A percentile compares a stretch with the other conserved stretches of the same genome.
phyloP scores from a whole-genome alignment of 148 eudicot genomes.

The Cornus kousa region DNA sequence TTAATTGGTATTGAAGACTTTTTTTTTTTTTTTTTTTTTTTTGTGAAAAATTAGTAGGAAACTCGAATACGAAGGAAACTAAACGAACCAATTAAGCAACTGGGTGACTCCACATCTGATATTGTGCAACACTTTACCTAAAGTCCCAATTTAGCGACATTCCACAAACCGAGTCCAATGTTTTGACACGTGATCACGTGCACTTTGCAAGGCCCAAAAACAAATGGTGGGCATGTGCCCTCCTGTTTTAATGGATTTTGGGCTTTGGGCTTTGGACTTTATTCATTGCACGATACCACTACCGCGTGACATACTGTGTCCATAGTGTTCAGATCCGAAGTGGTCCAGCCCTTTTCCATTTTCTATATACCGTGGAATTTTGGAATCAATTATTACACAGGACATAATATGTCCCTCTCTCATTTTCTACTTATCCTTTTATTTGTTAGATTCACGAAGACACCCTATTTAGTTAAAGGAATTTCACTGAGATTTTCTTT shows the following conservation, averaged over 20 bases:
- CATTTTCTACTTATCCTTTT: background rate
- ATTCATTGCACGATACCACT: constrained; percentile 11
- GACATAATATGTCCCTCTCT: background rate
- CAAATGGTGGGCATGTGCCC: constrained; percentile 30
- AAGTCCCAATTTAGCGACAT: background rate
- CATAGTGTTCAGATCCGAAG: no score
- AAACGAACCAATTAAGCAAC: no score
- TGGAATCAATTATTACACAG: no score
- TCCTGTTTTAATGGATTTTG: constrained; percentile 22
- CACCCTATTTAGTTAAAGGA: background rate
- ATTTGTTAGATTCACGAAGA: background rate
- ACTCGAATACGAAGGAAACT: no score
- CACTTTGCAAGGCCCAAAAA: constrained; percentile 25
- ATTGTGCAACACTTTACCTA: no score
- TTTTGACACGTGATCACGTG: constrained; percentile 35
- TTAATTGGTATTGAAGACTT: no score
- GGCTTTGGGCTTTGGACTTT: background rate
- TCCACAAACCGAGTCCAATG: background rate
- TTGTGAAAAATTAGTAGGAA: no score
- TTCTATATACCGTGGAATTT: background rate
- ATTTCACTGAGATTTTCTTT: no score
- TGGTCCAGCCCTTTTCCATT: background rate
- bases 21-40: no score
- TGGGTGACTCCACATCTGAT: no score
- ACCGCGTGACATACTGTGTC: constrained; percentile 6